phyloP scores from a whole-genome alignment of 768 basidiomycete species.

The Strobilomyces echinocephalus region DNA sequence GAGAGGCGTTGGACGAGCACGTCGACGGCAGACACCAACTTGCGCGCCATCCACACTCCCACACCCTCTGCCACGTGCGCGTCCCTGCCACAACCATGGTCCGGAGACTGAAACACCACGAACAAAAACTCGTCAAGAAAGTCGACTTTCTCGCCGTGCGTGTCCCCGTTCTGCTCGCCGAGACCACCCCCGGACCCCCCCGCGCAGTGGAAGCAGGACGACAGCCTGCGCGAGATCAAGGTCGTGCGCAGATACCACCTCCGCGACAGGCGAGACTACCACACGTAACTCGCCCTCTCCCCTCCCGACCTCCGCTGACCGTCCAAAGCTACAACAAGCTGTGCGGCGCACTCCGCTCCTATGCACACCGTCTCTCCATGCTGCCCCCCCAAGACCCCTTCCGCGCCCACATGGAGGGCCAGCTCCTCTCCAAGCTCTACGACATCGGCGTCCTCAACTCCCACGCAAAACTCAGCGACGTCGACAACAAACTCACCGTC shows the following conservation, averaged over 20 bases:
- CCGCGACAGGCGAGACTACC: constrained; percentile 90
- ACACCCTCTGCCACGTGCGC: constrained; percentile 32
- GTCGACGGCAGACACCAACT: constrained; percentile 29
- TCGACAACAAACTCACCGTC: constrained; percentile 93
- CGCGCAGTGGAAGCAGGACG: constrained; percentile 92
- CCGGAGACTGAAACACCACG: constrained; percentile 93
- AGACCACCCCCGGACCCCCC: constrained; percentile 1
- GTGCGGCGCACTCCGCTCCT: constrained; percentile 78
- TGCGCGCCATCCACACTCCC: constrained; percentile 20
- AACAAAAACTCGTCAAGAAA: constrained; percentile 91
- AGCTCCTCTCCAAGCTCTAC: constrained; percentile 90
- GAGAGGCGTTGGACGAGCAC: constrained; percentile 24
- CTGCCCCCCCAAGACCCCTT: constrained; percentile 89
- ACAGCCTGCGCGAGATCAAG: constrained; percentile 82
- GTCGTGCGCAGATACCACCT: constrained; percentile 95
- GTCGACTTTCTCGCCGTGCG: constrained; percentile 93
- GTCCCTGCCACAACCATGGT: constrained; percentile 44
- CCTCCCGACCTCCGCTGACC: neutral
- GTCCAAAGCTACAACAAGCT: constrained; percentile 83
- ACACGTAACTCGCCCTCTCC: constrained; percentile 50
- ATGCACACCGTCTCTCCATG: constrained; percentile 81
- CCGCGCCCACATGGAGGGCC: constrained; percentile 75
- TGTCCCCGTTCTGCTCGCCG: constrained; percentile 5
- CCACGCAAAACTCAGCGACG: constrained; percentile 83
- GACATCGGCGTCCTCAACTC: constrained; percentile 93